Base-by-base conservation (phyloP, 2,329 filamentous ascomycete genomes). In the Chaetoscypha palmicola region DNA sequence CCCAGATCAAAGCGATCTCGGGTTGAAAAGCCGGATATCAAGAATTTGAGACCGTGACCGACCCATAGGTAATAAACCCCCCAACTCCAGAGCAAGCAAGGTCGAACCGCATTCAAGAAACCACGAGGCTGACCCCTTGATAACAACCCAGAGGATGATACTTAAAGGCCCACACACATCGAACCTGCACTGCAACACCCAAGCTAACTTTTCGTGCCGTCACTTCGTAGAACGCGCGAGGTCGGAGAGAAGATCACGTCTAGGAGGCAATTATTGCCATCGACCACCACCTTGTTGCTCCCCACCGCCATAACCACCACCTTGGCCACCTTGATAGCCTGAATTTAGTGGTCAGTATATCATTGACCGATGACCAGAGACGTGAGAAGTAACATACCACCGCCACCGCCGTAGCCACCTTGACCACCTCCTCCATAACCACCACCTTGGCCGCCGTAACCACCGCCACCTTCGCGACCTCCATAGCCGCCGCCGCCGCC, bases 371-470 rank as follows among this genome's bases (percentile, higher is more conserved):
- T 11, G n/a, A 20, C n/a, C 20, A 11, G 24, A 37, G 26, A 34
- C n/a, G 12, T 12, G 19, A 16, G 12, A 16, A 17, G 16, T 3
- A 9, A 45, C 42, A 34, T 26, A 59, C 62, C 66, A 50, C 71
- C 67, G 43, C 68, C 64, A 16, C 61, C 56, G 40, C 42, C 34
- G 24, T 53, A 53, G 16, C 54, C 53, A 23, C 48, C 38, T 14
- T 36, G 30, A 33, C n/a, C 21, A 17, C 62, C 64, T 36, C 62
- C 61, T 53, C 68, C 67, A 55, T 69, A 68, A 43, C 66, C 68
- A 50, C 47, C 68, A 7, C 46, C 48, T 37, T n/a, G n/a, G 4
- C 22, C 14, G 9, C 37, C 22, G 11, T 28, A 28, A 4, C 22
- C 23, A 30, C 49, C 34, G 32, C 43, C 48, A 35, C 34, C 41